Evolutionary conservation across 108 stramenopile genomes (phyloP).

Genomic region (Fistulifera solaris): DNA sequence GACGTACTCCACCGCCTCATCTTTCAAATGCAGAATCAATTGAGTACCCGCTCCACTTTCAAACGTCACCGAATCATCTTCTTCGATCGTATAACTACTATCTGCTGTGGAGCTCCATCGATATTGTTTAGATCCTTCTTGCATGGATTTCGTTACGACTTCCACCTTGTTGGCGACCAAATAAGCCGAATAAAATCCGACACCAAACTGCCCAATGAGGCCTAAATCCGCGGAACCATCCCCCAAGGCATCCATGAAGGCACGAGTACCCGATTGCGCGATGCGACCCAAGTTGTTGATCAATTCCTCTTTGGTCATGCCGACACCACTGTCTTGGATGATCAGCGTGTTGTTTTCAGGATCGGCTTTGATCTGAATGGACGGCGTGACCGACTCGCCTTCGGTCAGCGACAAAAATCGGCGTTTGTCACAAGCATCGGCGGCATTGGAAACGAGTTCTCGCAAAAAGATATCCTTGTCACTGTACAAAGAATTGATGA

Average conservation of each 20-base stretch:
- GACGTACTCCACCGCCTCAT: conserved; percentile 72
- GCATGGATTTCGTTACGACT: conserved; percentile 86
- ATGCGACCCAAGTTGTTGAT: conserved; percentile 93
- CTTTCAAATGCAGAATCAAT: conserved; percentile 82
- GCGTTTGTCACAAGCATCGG: conserved; percentile 98
- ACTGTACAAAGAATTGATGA: conserved; percentile 96
- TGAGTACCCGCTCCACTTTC: conserved; percentile 68
- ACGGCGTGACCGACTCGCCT: conserved; percentile 12
- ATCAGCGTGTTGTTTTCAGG: conserved; percentile 67
- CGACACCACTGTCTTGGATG: conserved; percentile 94
- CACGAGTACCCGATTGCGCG: conserved; percentile 86
- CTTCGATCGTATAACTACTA: conserved; percentile 65
- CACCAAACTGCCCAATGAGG: conserved; percentile 98
- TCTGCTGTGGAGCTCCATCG: conserved; percentile 70
- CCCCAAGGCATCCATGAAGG: conserved; percentile 82
- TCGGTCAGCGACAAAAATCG: conserved; percentile 85
- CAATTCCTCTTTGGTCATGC: conserved; percentile 93
- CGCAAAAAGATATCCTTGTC: conserved; percentile 75
- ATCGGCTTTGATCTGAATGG: conserved; percentile 75
- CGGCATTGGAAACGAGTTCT: conserved; percentile 89
- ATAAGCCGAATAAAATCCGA: conserved; percentile 98
- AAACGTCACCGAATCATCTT: conserved; percentile 40
- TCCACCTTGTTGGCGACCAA: conserved; percentile 92
- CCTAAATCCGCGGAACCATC: conserved; percentile 75
- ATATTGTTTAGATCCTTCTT: conserved; percentile 41